Evolutionary conservation across 108 stramenopile genomes (phyloP), one percentile per base, ranked within the genome.

Genomic region (Cylindrotheca closterium): DNA sequence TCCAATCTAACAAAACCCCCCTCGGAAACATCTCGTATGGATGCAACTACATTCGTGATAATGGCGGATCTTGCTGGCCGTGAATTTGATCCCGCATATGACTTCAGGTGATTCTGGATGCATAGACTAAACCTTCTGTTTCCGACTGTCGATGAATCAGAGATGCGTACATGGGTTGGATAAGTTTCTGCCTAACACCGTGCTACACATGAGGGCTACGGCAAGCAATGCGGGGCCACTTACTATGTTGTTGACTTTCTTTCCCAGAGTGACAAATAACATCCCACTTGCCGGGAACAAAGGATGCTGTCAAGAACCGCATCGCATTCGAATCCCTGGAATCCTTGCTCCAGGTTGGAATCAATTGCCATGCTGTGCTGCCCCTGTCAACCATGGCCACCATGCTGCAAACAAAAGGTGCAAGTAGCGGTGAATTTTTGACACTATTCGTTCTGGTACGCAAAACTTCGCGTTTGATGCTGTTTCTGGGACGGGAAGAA

Each of bases 1-100:
- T 68, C 66, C 60, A 68, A 62, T 58, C 66, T 61, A 30, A 74
- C 54, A 28, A 74, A 74, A 34, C 73, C 60, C 10, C 63, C 63
- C 5, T 42, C 18, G 25, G 4, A 10, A 2, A 26, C 18, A 1
- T 61, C 57, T 1, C 66, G 56, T 5, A 64, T 42, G 2, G 56
- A 48, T 22, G 61, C 55, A 21, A 64, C 63, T 46, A 64, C 58
- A 26, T 21, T 28, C 15, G 63, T 50, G 2, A 64, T 49, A 28
- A 71, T 55, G 31, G 55, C 34, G 24, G 63, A 71, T 10, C 58
- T 27, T 47, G 57, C 63, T 7, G 37, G 45, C 49, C 50, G 48
- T 27, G 58, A 46, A 4, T 45, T 56, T 12, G 63, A 62, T 10
- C 57, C 56, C 30, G 50, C 19, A 29, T 71, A 71, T 21, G 32